Conservation (phyloP, 2,329 filamentous ascomycete genomes). For the Coniochaeta hoffmannii region DNA sequence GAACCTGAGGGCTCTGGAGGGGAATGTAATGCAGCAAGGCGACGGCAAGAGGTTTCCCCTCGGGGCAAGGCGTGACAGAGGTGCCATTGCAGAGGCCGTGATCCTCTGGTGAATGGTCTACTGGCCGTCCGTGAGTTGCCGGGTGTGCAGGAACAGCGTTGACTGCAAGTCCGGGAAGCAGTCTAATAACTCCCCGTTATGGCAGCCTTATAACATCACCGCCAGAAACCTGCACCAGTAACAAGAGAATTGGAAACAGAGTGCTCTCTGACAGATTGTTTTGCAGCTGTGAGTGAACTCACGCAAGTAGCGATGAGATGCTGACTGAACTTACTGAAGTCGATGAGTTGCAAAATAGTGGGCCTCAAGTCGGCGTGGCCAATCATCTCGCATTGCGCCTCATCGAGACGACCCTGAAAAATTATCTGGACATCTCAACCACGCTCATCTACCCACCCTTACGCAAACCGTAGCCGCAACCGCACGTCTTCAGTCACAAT, state of each 20-base stretch:
- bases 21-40: not conserved
- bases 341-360: not conserved
- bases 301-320: not conserved
- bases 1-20: not conserved
- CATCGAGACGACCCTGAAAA: not conserved
- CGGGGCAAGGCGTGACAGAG: not conserved
- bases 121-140: not conserved
- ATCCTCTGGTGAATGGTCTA: not conserved
- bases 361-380: not conserved
- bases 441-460: not conserved
- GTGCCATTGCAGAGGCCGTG: not conserved
- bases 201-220: no score
- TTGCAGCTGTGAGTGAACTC: no score
- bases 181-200: no score
- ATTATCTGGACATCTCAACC: constrained; percentile 1
- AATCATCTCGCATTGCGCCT: not conserved
- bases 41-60: not conserved
- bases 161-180: no score
- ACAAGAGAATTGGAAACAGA: no score
- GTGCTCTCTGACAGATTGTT: no score
- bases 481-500: constrained; percentile 2
- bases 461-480: not conserved
- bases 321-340: not conserved
- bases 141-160: not conserved
- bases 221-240: no score